Base-by-base conservation (phyloP, 202 grass and related monocot genomes). In the Elaeis oleifera region DNA sequence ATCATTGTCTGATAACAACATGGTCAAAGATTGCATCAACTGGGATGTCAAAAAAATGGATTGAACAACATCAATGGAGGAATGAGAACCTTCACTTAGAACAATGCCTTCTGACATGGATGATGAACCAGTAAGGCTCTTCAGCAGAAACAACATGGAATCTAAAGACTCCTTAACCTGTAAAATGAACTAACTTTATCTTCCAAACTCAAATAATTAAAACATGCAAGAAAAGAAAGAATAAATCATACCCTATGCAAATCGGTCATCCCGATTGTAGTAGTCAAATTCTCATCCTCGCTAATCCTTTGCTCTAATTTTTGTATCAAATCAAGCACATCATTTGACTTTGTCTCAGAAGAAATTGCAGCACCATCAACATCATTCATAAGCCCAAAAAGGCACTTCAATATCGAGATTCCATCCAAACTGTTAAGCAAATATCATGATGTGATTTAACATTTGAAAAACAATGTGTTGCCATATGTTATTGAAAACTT, bases 371-470 rank as follows among this genome's bases (percentile, higher is more conserved):
- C 51, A 53, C 25, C 53, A 81, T 75, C 61, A 53, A 27, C 52
- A 75, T 87, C 83, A 82, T 51, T 58, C 36, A 72, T 73, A 51
- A 92, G 54, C 31, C 88, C 94, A 70, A 89, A 89, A 64, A 99
- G 85, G 81, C 70, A 79, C 78, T 72, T 99, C 63, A 92, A 74
- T 79, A 92, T 82, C 23, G 32, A 56, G 58, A 81, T 55, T 65
- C 94, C 88, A 60, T 86, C 85, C 5, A 76, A 77, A 72, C 94
- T 99, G 67, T 16, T 53, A 66, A 81, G 53, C 25, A 73, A 73
- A 27, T 76, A 50, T 44, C 11, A 44, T 13, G 36, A 44, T 14
- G 36, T 13, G 36, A 44, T 44, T 44, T 44, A 1, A 44, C 2
- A 14, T 44, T 44, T 44, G 9, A 44, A 44, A 44, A 44, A 44